Evolutionary conservation across 768 basidiomycete genomes (phyloP).

Genomic region (Lactarius psammicola): DNA sequence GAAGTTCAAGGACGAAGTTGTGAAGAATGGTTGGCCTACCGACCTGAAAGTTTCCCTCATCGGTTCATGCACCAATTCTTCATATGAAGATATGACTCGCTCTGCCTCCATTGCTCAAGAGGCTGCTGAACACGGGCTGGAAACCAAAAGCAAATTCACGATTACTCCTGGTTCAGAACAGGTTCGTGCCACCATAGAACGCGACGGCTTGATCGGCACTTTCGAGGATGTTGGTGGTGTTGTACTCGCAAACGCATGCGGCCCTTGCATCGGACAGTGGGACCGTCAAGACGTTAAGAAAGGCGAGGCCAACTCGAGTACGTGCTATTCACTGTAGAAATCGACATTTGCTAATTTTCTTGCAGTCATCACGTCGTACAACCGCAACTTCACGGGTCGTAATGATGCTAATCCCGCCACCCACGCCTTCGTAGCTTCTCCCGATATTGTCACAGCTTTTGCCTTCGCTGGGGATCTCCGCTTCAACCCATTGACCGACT

Average conservation of each 20-base stretch:
- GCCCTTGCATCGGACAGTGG: conserved; percentile 99
- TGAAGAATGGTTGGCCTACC: conserved; percentile 94
- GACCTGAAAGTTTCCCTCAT: conserved; percentile 98
- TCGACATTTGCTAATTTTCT: neutral
- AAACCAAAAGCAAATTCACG: conserved; percentile 91
- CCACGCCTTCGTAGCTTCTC: conserved; percentile 93
- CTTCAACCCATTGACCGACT: conserved; percentile 96
- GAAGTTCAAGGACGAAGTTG: conserved; percentile 87
- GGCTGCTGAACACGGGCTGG: conserved; percentile 82
- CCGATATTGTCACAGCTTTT: conserved; percentile 95
- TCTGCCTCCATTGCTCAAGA: conserved; percentile 92
- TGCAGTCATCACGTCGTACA: conserved; percentile 96
- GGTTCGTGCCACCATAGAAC: conserved; percentile 94
- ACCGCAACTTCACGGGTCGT: conserved; percentile 99
- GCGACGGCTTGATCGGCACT: conserved; percentile 88
- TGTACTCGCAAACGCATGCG: conserved; percentile 97
- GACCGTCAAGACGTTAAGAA: conserved; percentile 95
- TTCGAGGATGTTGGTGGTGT: conserved; percentile 89
- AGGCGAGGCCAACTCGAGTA: conserved; percentile 95
- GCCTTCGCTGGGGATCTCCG: conserved; percentile 90
- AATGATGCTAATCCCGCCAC: conserved; percentile 99
- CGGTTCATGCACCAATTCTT: conserved; percentile 99
- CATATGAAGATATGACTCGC: conserved; percentile 99
- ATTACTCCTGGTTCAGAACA: conserved; percentile 99
- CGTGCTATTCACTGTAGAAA: conserved; percentile 34